These are phyloP conservation scores for Syncephalis plumigaleata DNA, from an alignment of 371 early-diverging fungal species.

Conservation along the genomic window DNA sequence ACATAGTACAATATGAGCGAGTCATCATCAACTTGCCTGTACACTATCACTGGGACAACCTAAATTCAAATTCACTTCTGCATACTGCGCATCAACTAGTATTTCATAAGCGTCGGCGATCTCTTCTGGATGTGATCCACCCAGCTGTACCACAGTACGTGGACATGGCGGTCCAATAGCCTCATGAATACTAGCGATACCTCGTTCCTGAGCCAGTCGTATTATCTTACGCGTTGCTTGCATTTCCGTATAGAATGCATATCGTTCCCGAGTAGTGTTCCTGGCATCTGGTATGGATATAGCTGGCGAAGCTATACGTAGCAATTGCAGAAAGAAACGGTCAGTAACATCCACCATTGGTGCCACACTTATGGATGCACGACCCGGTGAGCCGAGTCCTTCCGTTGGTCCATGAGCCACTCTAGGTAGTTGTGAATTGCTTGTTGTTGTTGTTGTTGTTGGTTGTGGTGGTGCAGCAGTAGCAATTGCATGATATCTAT, in stretches of 20 bases:
- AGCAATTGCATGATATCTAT: too few species aligned
- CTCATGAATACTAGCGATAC: slow-evolving; percentile 12
- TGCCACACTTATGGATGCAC: slow-evolving; percentile 39
- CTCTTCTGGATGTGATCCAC: slow-evolving; percentile 27
- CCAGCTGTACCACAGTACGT: slow-evolving; percentile 38
- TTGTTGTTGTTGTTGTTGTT: too few species aligned
- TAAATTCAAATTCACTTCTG: slow-evolving; percentile 49
- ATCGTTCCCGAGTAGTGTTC: background rate
- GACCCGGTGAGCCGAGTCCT: too few species aligned
- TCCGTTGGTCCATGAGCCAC: too few species aligned
- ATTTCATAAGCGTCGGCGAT: slow-evolving; percentile 31
- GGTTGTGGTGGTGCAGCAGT: too few species aligned
- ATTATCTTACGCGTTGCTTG: too few species aligned
- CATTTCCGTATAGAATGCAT: too few species aligned
- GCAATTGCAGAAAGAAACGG: slow-evolving; percentile 40
- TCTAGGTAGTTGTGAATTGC: too few species aligned
- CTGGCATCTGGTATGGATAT: background rate
- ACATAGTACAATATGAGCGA: background rate
- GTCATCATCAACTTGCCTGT: slow-evolving; percentile 15
- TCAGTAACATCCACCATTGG: slow-evolving; percentile 70
- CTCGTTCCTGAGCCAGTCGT: too few species aligned
- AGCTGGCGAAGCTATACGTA: slow-evolving; percentile 41
- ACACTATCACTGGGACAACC: slow-evolving; percentile 65
- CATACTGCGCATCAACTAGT: slow-evolving; percentile 26
- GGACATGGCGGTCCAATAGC: slow-evolving; percentile 30